These are phyloP conservation scores for Starmerella gropengiesseri DNA, from an alignment of 805 yeast genomes.

Conservation along the genomic window DNA sequence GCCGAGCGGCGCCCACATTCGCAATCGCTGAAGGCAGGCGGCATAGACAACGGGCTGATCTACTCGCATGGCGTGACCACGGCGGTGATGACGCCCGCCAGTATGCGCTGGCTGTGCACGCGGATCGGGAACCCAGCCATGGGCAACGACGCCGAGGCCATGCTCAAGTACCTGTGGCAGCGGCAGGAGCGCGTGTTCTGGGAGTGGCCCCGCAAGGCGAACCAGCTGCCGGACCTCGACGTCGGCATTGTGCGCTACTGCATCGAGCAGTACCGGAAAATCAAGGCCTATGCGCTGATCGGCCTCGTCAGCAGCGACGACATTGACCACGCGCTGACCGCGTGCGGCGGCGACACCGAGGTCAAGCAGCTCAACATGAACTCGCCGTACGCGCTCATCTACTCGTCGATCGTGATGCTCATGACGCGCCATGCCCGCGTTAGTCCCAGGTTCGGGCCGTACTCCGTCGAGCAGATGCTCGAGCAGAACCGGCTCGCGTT, in stretches of 20 bases:
- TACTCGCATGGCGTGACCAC: constrained; percentile 20
- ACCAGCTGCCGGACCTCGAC: constrained; percentile 7
- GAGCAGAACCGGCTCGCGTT: constrained; percentile 39
- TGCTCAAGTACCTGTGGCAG: constrained; percentile 14
- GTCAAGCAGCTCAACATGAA: constrained; percentile 4
- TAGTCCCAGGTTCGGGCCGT: not conserved
- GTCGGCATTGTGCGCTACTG: constrained; percentile 7
- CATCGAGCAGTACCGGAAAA: not conserved
- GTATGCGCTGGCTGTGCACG: constrained; percentile 19
- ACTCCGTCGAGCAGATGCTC: constrained; percentile 1
- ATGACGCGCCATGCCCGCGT: constrained; percentile 2
- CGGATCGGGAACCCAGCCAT: constrained; percentile 16
- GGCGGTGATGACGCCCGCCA: constrained; percentile 13
- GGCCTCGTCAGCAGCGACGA: constrained; percentile 12
- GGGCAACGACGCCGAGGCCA: constrained; percentile 12
- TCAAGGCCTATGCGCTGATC: constrained; percentile 1
- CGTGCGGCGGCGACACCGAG: constrained; percentile 13
- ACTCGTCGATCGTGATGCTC: constrained; percentile 9
- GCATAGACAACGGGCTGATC: too few species aligned
- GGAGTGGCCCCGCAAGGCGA: not conserved
- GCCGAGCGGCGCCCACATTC: constrained; percentile 12
- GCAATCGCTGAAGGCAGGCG: too few species aligned
- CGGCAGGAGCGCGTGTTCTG: constrained; percentile 1
- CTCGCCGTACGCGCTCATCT: constrained; percentile 17
- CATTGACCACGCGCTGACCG: constrained; percentile 1